Percentiles rank a stretch among this genome's conserved stretches.
Evolutionary conservation across 495 filamentous ascomycete genomes (phyloP).

Genomic region (Penicillium parvum): DNA sequence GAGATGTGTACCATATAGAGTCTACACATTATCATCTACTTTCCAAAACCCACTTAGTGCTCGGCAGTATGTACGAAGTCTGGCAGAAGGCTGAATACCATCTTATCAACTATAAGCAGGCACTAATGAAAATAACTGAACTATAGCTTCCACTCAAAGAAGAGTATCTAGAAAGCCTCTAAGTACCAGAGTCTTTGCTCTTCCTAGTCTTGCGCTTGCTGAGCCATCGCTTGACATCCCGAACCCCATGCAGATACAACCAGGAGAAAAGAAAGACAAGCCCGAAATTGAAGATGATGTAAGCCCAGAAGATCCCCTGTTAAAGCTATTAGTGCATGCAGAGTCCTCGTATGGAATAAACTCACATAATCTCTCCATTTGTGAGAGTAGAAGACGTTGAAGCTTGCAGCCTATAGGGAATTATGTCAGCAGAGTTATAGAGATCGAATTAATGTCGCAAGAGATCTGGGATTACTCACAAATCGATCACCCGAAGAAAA

Average conservation of each 20-base stretch:
- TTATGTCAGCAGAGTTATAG: not conserved
- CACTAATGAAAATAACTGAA: not conserved
- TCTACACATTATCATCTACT: too few relatives aligned
- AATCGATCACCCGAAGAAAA: slow-evolving; percentile 55
- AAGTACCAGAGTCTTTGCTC: slow-evolving; percentile 3
- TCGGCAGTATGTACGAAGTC: too few relatives aligned
- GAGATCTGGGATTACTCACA: slow-evolving; percentile 25
- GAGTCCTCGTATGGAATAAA: slow-evolving; percentile 3
- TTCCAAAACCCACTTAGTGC: too few relatives aligned
- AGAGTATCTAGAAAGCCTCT: too few relatives aligned
- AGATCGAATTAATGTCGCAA: too few relatives aligned
- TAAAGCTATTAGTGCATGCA: not conserved
- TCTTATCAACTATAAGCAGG: too few relatives aligned
- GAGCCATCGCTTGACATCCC: slow-evolving; percentile 36
- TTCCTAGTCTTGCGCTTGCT: slow-evolving; percentile 42
- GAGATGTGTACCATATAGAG: too few relatives aligned
- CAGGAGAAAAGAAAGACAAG: slow-evolving; percentile 50
- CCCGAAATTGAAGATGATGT: slow-evolving; percentile 51
- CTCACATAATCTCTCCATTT: slow-evolving; percentile 62
- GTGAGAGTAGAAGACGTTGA: slow-evolving; percentile 49
- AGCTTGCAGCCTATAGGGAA: slow-evolving; percentile 31
- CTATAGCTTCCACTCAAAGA: too few relatives aligned
- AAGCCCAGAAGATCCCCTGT: slow-evolving; percentile 53
- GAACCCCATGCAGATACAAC: slow-evolving; percentile 49
- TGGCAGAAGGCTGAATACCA: too few relatives aligned